Evolutionary conservation across 1,284 basidiomycete species (phyloP).

Genomic region (Microbotryum lychnidis-dioicae): DNA sequence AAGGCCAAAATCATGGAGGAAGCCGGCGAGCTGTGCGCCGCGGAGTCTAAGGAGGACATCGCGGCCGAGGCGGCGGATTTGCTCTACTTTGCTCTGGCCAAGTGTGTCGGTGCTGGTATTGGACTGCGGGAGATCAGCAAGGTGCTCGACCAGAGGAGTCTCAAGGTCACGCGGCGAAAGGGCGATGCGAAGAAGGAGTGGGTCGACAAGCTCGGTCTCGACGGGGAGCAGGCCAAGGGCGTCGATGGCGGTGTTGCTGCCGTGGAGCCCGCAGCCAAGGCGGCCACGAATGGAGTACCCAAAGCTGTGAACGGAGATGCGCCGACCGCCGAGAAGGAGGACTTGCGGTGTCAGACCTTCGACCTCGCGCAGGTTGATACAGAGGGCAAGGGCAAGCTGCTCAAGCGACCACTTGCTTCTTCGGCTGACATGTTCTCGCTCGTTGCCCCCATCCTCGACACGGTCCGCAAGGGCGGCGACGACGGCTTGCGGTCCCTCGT

Average conservation of each 20-base stretch:
- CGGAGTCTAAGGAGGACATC: constrained; percentile 71
- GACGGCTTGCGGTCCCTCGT: constrained; percentile 79
- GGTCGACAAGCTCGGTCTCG: constrained; percentile 42
- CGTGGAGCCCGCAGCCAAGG: neutral
- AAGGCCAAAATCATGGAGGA: constrained; percentile 96
- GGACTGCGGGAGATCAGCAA: constrained; percentile 74
- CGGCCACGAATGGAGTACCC: constrained; percentile 38
- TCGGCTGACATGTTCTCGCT: constrained; percentile 91
- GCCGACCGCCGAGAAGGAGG: constrained; percentile 14
- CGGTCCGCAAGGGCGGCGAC: constrained; percentile 78
- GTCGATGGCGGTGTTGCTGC: constrained; percentile 23
- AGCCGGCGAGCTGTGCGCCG: constrained; percentile 88
- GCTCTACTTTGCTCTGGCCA: constrained; percentile 81
- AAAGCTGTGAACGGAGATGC: constrained; percentile 22
- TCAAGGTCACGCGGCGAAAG: constrained; percentile 75
- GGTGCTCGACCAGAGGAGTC: constrained; percentile 76
- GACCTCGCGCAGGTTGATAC: constrained; percentile 52
- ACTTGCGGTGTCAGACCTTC: constrained; percentile 21
- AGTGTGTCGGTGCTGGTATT: constrained; percentile 79
- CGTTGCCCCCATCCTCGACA: constrained; percentile 88
- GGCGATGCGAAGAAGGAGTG: constrained; percentile 93
- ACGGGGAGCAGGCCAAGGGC: constrained; percentile 33
- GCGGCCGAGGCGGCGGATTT: constrained; percentile 95
- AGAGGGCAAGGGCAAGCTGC: constrained; percentile 58
- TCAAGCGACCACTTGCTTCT: constrained; percentile 83